Base-by-base conservation (phyloP, 2,329 filamentous ascomycete species). In the Xylaria sp. region DNA sequence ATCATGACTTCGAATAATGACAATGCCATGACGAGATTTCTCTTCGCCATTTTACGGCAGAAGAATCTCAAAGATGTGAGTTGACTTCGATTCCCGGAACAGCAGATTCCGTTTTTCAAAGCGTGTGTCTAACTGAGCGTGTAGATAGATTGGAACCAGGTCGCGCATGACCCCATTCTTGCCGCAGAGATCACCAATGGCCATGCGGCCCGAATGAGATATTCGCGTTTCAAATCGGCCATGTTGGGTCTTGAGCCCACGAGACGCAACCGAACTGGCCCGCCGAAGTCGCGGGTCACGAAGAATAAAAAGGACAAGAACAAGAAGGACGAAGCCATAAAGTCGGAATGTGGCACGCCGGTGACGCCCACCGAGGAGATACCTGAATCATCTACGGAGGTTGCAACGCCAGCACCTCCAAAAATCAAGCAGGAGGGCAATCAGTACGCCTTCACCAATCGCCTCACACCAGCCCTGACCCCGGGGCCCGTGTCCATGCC, bases 41-140 rank as follows among this genome's bases (percentile, higher is more conserved):
- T 85, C 60, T 83, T 83, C 66, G 83, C 82, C 44, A 85, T 85
- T 60, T 67, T 85, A 60, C 78, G 79, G 70, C 83, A 85, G 73
- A 84, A 83, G 72, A 80, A 78, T 59, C 77, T 85, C 55, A 85
- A 83, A 68, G 81, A 85, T 73, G 83, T 85, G 72, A 77, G 83
- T 76, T 46, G 37, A 55, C 18, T 46, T 59, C 5, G 16, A 39
- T 49, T 5, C n/a, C 44, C 37, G 37, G 37, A 42, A 42, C 37
- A 10, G n/a, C 23, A 42, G 37, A 54, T 23, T 16, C 46, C 54
- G 16, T 2, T 2, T 5, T 13, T 52, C 42, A 30, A 9, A 37
- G n/a, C 35, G 55, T 23, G 42, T 47, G 16, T 52, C 66, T 72
- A 54, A 70, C 37, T 52, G 4, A 49, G 4, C 23, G 6, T 34